Base-by-base conservation (phyloP, 2,329 filamentous ascomycete species). In the Aspergillus intermedius region DNA sequence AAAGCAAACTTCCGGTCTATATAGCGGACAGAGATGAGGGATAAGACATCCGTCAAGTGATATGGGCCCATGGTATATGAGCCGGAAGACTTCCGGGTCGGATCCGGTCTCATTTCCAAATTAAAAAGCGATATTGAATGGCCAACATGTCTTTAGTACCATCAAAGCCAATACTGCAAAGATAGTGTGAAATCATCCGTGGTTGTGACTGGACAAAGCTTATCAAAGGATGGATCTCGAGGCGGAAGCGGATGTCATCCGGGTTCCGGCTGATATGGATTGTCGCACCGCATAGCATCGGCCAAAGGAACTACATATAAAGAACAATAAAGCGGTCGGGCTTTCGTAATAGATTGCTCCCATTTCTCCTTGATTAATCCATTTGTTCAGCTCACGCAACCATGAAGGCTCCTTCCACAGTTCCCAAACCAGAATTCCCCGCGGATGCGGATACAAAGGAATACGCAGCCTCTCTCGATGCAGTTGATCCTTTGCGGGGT, bases 401-500 rank as follows among this genome's bases (percentile, higher is more conserved):
- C 42, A 41, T 41, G 39, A 41, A 23, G 10, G 8, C 15, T 47
- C 55, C 35, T 48, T 39, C 35, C 23, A 44, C 41, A 22, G 45
- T 44, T 15, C 45, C 56, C 34, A 67, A 65, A 48, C 60, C 60
- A 12, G 50, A 48, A 12, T 68, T 67, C 47, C 61, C 63, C 42
- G 54, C 52, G 8, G 55, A 68, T 50, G 65, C 66, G 28, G 56
- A 54, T 7, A 58, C 61, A 8, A 57, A 55, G 40, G 67, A 64
- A 35, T 71, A 74, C 54, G 73, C 74, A 6, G 56, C 65, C 15
- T 66, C 70, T 9, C 73, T 87, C 3, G 86, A 88, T 61, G 67
- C 69, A 0, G 73, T 80, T 53, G 85, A 88, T 62, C 69, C 74
- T 17, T 63, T 88, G 42, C 67, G 72, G n/a, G 71, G 74, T 48